Evolutionary conservation across 495 filamentous ascomycete genomes (phyloP).

Genomic region (Rhypophila decipiens): DNA sequence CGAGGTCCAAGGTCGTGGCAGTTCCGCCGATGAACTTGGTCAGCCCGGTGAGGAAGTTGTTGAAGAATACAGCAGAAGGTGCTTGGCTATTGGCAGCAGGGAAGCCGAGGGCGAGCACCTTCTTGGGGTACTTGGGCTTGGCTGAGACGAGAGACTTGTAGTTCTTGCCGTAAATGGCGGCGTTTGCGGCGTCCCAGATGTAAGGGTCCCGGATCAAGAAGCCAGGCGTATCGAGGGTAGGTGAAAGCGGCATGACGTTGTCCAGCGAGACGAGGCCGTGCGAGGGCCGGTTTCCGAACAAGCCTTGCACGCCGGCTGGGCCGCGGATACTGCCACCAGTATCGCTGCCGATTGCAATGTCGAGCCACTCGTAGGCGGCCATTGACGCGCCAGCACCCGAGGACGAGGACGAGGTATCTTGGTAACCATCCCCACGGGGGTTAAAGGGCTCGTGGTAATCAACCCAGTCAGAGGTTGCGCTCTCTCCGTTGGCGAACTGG

Average conservation of each 20-base stretch:
- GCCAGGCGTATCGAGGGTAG: constrained; percentile 42
- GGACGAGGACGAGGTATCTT: constrained; percentile 40
- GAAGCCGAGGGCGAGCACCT: constrained; percentile 34
- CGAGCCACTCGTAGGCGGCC: constrained; percentile 51
- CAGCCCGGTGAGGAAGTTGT: constrained; percentile 33
- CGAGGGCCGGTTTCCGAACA: constrained; percentile 33
- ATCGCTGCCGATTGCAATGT: constrained; percentile 44
- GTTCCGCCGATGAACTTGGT: constrained; percentile 33
- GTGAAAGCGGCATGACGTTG: constrained; percentile 39
- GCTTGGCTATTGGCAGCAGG: constrained; percentile 19
- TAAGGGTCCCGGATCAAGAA: constrained; percentile 42
- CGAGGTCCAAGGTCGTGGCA: constrained; percentile 28
- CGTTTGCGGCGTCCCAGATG: constrained; percentile 39
- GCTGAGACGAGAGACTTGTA: constrained; percentile 30
- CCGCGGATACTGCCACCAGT: constrained; percentile 36
- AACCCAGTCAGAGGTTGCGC: constrained; percentile 48
- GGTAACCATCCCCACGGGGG: constrained; percentile 52
- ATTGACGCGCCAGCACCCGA: constrained; percentile 43
- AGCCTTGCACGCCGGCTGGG: constrained; percentile 27
- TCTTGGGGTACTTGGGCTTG: constrained; percentile 36
- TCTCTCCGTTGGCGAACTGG: constrained; percentile 54
- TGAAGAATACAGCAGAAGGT: constrained; percentile 27
- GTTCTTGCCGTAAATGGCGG: constrained; percentile 39
- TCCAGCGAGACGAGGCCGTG: constrained; percentile 30
- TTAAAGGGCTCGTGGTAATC: constrained; percentile 50